Evolutionary conservation across 768 basidiomycete genomes (phyloP), one percentile per base, ranked within the genome.

Genomic region (Pleurotus citrinopileatus): DNA sequence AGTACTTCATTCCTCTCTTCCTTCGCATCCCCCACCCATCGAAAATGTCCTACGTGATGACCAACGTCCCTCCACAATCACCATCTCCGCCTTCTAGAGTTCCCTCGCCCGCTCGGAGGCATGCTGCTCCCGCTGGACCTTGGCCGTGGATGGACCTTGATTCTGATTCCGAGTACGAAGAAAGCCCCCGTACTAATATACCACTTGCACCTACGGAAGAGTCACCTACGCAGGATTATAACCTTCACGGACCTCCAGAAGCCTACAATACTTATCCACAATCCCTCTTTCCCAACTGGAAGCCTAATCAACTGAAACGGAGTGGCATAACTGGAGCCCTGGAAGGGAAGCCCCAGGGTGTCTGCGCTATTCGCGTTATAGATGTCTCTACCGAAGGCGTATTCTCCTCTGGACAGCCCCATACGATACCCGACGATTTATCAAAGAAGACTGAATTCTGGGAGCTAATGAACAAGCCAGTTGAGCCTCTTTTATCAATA

Each of bases 71-170:
- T 15, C 27, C 27, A 7, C 25, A 47, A 20, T 26, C n/a, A 28
- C 20, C 42, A 5, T 20, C 54, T 3, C 44, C 67, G 58, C 65
- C 64, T 6, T 60, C 63, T 3, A 61, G 66, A 34, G 59, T 70
- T 19, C 63, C 67, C 42, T 56, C 67, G 42, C 68, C 71, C 12
- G 66, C 66, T 44, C 70, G 74, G 57, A 63, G 71, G 40, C 72
- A 76, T 60, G 75, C 70, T 12, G 64, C 73, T 1, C 76, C 76
- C 23, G 73, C 73, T 42, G 75, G 74, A 63, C 70, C 60, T 22
- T 66, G 61, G 57, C 32, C 40, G n/a, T 54, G 53, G 59, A 27
- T 52, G 48, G 46, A 52, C 22, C 17, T 53, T 28, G 53, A 54
- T 17, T 40, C 19, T 20, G 37, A 42, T 42, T 36, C 45, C 6